phyloP scores from a whole-genome alignment of 2,329 filamentous ascomycete species.

The Rasamsonia emersonii region DNA sequence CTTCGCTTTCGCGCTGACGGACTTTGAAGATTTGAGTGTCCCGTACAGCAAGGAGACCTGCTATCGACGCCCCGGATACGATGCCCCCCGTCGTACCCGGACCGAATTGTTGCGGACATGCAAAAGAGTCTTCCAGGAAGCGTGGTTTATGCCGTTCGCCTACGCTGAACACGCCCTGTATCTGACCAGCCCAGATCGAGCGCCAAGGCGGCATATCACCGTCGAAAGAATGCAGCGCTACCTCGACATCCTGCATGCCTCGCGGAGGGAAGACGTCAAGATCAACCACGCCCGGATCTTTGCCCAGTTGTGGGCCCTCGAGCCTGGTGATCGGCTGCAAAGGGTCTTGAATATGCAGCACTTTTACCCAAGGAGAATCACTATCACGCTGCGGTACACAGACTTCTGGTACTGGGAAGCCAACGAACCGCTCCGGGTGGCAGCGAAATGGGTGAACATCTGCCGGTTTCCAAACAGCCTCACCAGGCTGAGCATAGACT shows the following conservation, averaged over 20 bases:
- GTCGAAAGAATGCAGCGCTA: conserved; percentile 10
- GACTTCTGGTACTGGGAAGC: conserved; percentile 43
- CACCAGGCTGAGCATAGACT: conserved; percentile 35
- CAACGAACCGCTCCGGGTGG: conserved; percentile 28
- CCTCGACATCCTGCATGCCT: conserved; percentile 13
- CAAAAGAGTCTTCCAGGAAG: conserved; percentile 34
- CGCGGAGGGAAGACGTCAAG: conserved; percentile 17
- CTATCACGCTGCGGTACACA: conserved; percentile 41
- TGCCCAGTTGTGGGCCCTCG: conserved; percentile 35
- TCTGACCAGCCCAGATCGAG: conserved; percentile 21
- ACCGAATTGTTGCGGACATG: conserved; percentile 36
- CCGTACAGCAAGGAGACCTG: conserved; percentile 24
- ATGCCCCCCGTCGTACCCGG: conserved; percentile 27
- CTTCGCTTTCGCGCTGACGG: conserved; percentile 34
- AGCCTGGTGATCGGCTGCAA: conserved; percentile 18
- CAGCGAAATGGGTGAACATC: conserved; percentile 28
- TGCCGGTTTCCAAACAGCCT: conserved; percentile 26
- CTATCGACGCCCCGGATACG: conserved; percentile 36
- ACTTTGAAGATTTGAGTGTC: conserved; percentile 24
- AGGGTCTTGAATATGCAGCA: conserved; percentile 17
- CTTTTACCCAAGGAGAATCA: conserved; percentile 30
- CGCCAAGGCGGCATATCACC: conserved; percentile 17
- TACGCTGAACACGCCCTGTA: conserved; percentile 34
- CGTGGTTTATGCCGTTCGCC: conserved; percentile 36
- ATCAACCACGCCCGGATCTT: conserved; percentile 33